These are phyloP conservation scores for Pestalotiopsis sp. DNA, from an alignment of 2,329 filamentous ascomycete species.

Conservation along the genomic window DNA sequence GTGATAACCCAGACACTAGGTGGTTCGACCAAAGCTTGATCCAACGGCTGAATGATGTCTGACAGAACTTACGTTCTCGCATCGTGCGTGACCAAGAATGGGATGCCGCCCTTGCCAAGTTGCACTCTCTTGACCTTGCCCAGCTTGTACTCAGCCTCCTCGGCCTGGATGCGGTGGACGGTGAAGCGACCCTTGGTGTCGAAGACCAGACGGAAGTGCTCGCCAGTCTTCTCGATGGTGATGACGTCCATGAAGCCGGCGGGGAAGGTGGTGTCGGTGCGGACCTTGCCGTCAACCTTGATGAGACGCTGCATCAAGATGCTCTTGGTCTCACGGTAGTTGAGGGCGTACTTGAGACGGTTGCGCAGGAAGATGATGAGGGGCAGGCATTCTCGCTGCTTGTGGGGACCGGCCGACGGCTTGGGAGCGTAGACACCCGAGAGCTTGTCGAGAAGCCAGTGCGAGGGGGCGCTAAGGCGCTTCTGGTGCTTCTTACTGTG, in stretches of 20 bases:
- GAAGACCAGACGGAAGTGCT: slow-evolving; percentile 99
- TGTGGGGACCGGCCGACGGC: slow-evolving; percentile 89
- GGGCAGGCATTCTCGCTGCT: slow-evolving; percentile 98
- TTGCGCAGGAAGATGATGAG: slow-evolving; percentile 97
- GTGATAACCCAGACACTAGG: slow-evolving; percentile 25
- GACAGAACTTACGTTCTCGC: slow-evolving; percentile 99
- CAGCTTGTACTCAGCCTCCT: slow-evolving; percentile 99
- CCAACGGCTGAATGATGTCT: slow-evolving; percentile 99
- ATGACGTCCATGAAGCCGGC: slow-evolving; percentile 99
- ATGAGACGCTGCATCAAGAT: slow-evolving; percentile 99
- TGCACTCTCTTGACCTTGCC: slow-evolving; percentile 99
- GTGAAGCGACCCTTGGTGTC: slow-evolving; percentile 99
- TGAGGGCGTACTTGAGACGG: slow-evolving; percentile 99
- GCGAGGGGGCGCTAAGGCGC: slow-evolving; percentile 97
- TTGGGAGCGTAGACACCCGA: slow-evolving; percentile 82
- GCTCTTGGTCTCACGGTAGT: slow-evolving; percentile 94
- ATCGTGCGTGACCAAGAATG: slow-evolving; percentile 99
- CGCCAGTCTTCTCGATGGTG: slow-evolving; percentile 98
- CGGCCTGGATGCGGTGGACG: slow-evolving; percentile 97
- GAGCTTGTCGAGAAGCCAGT: slow-evolving; percentile 99
- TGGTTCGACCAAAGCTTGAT: slow-evolving; percentile 91
- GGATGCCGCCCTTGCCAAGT: slow-evolving; percentile 98
- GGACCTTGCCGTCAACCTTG: slow-evolving; percentile 99
- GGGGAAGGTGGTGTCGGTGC: slow-evolving; percentile 97
- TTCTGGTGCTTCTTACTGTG: slow-evolving; percentile 98